Conservation (phyloP, 352 stramenopile genomes). For the Phytopythium chamaehyphon region DNA sequence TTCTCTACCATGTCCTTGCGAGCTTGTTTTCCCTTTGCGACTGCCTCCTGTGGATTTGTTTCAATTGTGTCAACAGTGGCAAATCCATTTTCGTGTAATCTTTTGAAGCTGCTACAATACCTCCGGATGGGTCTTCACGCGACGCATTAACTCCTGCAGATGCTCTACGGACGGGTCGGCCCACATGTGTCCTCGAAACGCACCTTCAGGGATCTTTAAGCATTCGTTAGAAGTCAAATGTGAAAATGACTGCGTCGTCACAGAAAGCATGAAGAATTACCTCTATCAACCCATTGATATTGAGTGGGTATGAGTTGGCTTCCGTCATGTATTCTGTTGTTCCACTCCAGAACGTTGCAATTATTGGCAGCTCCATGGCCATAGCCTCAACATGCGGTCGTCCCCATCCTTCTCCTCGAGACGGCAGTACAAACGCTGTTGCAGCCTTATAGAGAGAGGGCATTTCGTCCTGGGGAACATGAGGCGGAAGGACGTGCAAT, state of each 20-base stretch:
- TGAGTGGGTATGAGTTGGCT: constrained; percentile 79
- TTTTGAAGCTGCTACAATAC: constrained; percentile 20
- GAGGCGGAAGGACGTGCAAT: constrained; percentile 57
- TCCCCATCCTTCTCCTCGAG: constrained; percentile 92
- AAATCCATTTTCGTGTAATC: not conserved
- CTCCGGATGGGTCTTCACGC: constrained; percentile 54
- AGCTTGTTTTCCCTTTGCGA: constrained; percentile 61
- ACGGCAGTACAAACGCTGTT: constrained; percentile 87
- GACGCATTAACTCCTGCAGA: constrained; percentile 58
- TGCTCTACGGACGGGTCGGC: constrained; percentile 79
- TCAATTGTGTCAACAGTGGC: not conserved
- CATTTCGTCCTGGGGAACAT: constrained; percentile 52
- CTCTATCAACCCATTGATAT: constrained; percentile 76
- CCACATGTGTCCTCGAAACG: constrained; percentile 81
- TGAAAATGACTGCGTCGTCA: not conserved
- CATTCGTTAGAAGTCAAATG: not conserved
- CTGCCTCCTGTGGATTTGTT: constrained; percentile 32
- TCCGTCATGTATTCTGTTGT: constrained; percentile 88
- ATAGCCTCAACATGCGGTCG: constrained; percentile 93
- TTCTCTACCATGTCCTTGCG: constrained; percentile 80
- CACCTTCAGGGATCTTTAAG: constrained; percentile 69
- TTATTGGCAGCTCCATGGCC: constrained; percentile 87
- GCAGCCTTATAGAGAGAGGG: constrained; percentile 73
- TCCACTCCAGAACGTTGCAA: constrained; percentile 92
- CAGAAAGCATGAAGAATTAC: constrained; percentile 17